These are phyloP conservation scores for Hirsutella rhossiliensis DNA, from an alignment of 2,329 filamentous ascomycete species.

Conservation along the genomic window DNA sequence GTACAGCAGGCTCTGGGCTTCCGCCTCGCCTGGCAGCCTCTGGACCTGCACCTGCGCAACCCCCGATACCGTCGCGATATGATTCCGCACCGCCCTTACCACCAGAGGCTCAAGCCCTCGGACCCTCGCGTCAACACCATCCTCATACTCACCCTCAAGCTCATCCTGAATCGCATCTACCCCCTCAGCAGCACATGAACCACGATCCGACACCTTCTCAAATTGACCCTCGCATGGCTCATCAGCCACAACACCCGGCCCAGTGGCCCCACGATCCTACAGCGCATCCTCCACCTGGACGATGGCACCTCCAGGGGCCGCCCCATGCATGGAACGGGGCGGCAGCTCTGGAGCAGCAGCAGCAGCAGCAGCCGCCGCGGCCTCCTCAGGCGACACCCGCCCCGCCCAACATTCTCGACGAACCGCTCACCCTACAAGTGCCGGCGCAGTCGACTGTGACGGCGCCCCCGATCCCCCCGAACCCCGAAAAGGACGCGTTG, in stretches of 20 bases:
- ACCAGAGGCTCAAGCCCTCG: slow-evolving; percentile 13
- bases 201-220: not conserved
- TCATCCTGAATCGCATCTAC: slow-evolving; percentile 6
- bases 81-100: slow-evolving; percentile 35
- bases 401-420: slow-evolving; percentile 42
- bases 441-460: slow-evolving; percentile 39
- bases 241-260: slow-evolving; percentile 1
- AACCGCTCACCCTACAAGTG: slow-evolving; percentile 39
- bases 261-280: slow-evolving; percentile 1
- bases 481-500: slow-evolving; percentile 88
- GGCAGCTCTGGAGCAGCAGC: slow-evolving; percentile 1
- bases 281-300: slow-evolving; percentile 9
- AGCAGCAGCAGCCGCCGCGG: not conserved
- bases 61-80: slow-evolving; percentile 25
- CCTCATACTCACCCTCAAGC: slow-evolving; percentile 5
- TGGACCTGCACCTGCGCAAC: slow-evolving; percentile 5
- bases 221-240: not conserved
- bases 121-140: slow-evolving; percentile 2
- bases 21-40: slow-evolving; percentile 13
- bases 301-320: slow-evolving; percentile 8
- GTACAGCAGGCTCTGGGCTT: slow-evolving; percentile 11
- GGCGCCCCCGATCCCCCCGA: slow-evolving; percentile 82
- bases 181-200: slow-evolving; percentile 4
- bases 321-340: slow-evolving; percentile 6
- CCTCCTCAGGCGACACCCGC: slow-evolving; percentile 16